These are phyloP conservation scores for Neurospora sp. DNA, from an alignment of 495 filamentous ascomycete species.

Conservation along the genomic window DNA sequence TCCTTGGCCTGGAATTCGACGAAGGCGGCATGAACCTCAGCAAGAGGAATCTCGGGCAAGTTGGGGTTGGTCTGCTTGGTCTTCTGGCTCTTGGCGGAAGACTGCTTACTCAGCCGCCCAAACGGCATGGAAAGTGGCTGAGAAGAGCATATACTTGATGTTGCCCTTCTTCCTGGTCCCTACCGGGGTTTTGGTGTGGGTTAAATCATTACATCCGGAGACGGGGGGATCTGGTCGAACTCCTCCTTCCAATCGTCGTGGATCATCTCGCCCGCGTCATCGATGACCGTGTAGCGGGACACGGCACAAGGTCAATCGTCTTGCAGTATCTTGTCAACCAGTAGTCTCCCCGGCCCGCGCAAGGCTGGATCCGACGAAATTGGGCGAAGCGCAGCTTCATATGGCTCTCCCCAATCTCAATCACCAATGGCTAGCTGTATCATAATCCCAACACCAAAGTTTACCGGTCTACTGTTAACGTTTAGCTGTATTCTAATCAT, in stretches of 20 bases:
- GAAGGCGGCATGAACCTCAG: slow-evolving; percentile 22
- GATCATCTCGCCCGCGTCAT: slow-evolving; percentile 92
- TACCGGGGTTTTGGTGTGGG: neutral
- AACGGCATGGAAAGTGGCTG: slow-evolving; percentile 62
- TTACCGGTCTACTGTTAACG: neutral
- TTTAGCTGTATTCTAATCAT: neutral
- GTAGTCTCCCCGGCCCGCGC: neutral
- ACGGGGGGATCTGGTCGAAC: slow-evolving; percentile 51
- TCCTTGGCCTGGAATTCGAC: slow-evolving; percentile 20
- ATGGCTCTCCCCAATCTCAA: neutral
- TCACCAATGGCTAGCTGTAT: neutral
- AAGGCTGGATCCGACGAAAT: neutral
- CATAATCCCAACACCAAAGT: neutral
- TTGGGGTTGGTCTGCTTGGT: slow-evolving; percentile 3
- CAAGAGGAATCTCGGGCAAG: slow-evolving; percentile 16
- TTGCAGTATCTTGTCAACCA: slow-evolving; percentile 25
- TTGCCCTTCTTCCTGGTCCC: slow-evolving; percentile 69
- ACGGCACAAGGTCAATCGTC: slow-evolving; percentile 44
- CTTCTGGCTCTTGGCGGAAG: slow-evolving; percentile 18
- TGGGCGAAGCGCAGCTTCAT: neutral
- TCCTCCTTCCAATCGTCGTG: slow-evolving; percentile 42
- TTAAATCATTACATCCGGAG: slow-evolving; percentile 59
- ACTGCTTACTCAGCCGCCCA: neutral
- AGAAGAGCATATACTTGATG: slow-evolving; percentile 84
- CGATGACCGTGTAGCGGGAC: slow-evolving; percentile 46